Conservation (phyloP, 306 rosid species). For the Pyrus betulifolia region DNA sequence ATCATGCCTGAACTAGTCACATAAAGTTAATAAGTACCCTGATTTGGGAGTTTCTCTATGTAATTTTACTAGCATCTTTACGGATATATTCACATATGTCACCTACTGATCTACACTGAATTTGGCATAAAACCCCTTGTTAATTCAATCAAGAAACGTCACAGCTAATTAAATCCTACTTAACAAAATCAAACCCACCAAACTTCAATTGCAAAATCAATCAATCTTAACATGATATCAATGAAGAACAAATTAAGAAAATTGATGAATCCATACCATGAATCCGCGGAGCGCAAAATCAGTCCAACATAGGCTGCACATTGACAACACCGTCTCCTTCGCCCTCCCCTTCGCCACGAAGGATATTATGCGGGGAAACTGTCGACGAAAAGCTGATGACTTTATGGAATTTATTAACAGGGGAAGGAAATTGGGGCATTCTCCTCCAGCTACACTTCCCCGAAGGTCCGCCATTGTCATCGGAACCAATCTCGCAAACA, state of each 20-base stretch:
- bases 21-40: neutral
- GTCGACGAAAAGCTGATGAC: constrained; percentile 70
- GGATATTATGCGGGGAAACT: constrained; percentile 41
- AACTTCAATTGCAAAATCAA: neutral
- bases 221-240: neutral
- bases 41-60: too few relatives aligned
- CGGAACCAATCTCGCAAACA: constrained; percentile 53
- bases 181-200: neutral
- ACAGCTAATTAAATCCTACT: neutral
- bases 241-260: neutral
- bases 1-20: neutral
- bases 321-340: constrained; percentile 19
- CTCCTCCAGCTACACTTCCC: constrained; percentile 58
- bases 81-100: neutral
- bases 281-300: neutral
- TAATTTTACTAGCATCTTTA: neutral
- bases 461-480: neutral
- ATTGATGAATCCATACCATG: constrained; percentile 17
- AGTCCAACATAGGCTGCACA: constrained; percentile 12
- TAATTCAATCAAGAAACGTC: neutral
- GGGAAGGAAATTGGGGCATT: constrained; percentile 60
- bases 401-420: constrained; percentile 65
- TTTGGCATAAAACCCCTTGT: neutral
- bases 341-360: constrained; percentile 28
- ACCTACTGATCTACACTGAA: neutral